phyloP scores from a whole-genome alignment of 2,329 filamentous ascomycete genomes.

The Aspergillus sp. region DNA sequence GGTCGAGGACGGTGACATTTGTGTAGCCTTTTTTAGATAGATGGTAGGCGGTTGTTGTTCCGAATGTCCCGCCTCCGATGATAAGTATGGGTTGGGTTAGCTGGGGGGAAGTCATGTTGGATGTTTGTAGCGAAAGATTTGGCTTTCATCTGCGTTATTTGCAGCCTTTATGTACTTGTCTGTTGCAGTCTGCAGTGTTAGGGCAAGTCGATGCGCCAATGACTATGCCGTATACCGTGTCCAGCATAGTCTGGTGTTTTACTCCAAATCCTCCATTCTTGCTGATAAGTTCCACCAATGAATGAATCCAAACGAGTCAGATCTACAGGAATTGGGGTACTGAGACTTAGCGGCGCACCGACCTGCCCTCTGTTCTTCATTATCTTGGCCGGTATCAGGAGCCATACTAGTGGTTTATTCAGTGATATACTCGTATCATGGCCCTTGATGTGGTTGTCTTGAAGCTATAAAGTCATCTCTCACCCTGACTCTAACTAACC shows the following conservation, averaged over 20 bases:
- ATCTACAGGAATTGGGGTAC: not conserved
- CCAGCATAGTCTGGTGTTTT: not conserved
- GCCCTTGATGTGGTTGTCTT: not conserved
- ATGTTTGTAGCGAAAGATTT: not conserved
- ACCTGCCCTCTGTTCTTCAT: constrained; percentile 1
- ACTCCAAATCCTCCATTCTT: not conserved
- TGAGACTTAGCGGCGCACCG: not conserved
- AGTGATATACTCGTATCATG: not conserved
- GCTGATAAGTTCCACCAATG: not conserved
- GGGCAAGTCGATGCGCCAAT: not conserved
- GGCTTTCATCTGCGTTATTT: too few species aligned
- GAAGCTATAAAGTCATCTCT: not conserved
- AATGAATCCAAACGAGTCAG: not conserved
- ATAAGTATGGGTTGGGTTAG: constrained; percentile 30
- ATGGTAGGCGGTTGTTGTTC: constrained; percentile 48
- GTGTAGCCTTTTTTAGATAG: constrained; percentile 40
- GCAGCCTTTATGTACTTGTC: not conserved
- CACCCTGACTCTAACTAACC: not conserved
- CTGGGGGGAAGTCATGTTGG: not conserved
- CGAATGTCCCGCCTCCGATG: constrained; percentile 54
- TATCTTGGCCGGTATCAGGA: not conserved
- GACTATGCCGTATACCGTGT: not conserved
- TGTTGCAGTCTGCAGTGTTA: not conserved
- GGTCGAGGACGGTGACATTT: constrained; percentile 49
- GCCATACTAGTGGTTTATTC: not conserved